These are phyloP conservation scores for Piromyces finnis DNA, from an alignment of 192 early-diverging fungal genomes.

Conservation along the genomic window DNA sequence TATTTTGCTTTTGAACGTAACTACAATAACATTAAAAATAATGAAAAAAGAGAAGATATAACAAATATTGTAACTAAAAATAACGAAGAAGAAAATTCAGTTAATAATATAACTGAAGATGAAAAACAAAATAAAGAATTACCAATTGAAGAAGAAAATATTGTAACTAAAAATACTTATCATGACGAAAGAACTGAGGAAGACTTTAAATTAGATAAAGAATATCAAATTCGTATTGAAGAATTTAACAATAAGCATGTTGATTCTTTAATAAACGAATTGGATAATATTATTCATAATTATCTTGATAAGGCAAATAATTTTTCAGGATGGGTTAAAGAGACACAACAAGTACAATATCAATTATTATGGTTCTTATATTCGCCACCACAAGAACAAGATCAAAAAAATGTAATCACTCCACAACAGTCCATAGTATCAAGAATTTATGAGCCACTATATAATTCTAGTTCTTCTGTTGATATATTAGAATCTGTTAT, in stretches of 20 bases:
- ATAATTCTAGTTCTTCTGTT: neutral
- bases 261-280: neutral
- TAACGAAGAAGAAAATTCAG: neutral
- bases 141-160: neutral
- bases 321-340: neutral
- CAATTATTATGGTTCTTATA: neutral
- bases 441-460: neutral
- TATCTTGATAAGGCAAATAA: neutral
- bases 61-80: neutral
- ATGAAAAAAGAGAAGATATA: neutral
- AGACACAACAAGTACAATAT: neutral
- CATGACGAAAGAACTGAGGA: neutral
- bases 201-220: neutral
- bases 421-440: neutral
- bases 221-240: neutral
- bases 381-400: neutral
- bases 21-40: neutral
- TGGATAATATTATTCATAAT: neutral
- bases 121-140: neutral
- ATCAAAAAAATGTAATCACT: neutral
- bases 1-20: neutral
- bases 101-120: neutral
- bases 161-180: neutral
- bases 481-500: neutral
- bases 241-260: neutral